These are phyloP conservation scores for Penicillium subrubescens DNA, from an alignment of 495 filamentous ascomycete genomes.

Conservation along the genomic window DNA sequence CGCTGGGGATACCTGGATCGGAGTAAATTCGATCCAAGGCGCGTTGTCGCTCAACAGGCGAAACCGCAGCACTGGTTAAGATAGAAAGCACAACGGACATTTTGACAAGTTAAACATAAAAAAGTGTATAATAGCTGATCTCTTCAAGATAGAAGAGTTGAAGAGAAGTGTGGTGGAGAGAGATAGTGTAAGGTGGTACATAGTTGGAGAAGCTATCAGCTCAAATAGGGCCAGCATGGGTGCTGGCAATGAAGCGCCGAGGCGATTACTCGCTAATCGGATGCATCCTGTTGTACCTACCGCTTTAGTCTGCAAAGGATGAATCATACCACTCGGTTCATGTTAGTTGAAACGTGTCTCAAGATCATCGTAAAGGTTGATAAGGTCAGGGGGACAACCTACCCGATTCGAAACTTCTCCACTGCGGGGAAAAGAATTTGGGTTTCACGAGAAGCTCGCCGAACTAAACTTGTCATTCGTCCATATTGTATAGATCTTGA, in stretches of 20 bases:
- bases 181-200: background rate
- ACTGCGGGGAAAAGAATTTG: background rate
- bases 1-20: constrained; percentile 36
- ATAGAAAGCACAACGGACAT: constrained; percentile 28
- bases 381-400: constrained; percentile 20
- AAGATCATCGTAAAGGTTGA: background rate
- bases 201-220: background rate
- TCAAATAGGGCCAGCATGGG: background rate
- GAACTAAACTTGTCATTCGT: background rate
- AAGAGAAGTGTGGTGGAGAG: background rate
- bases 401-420: constrained; percentile 8
- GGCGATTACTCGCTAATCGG: constrained; percentile 15
- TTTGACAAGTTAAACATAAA: background rate
- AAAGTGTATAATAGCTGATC: background rate
- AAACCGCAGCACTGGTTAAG: constrained; percentile 21
- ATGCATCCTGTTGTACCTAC: constrained; percentile 22
- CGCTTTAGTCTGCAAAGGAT: constrained; percentile 3
- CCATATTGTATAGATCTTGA: background rate
- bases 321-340: background rate
- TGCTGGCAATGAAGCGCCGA: background rate
- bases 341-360: background rate
- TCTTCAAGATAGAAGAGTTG: background rate
- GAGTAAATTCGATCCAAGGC: constrained; percentile 30
- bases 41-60: constrained; percentile 22
- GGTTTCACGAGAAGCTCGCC: background rate